phyloP scores from a whole-genome alignment of 2,329 filamentous ascomycete genomes.

The Laburnicola sp. region DNA sequence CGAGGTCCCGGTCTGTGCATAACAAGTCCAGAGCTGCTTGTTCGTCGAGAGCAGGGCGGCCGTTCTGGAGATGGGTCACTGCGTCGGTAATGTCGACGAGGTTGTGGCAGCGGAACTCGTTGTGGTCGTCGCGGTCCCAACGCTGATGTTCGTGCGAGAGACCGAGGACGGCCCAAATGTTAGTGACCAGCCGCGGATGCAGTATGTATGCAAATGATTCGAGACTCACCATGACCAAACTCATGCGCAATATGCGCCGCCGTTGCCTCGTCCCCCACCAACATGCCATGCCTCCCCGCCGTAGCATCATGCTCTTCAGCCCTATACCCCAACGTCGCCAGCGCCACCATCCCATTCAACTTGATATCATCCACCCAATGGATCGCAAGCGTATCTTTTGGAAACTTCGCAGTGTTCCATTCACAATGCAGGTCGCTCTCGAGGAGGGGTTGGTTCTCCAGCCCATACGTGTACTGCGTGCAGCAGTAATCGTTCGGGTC shows the following conservation, averaged over 20 bases:
- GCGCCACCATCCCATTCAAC: not conserved
- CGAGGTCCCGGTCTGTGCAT: not conserved
- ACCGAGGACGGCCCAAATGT: constrained; percentile 5
- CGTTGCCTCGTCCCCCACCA: not conserved
- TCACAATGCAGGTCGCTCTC: not conserved
- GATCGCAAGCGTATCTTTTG: not conserved
- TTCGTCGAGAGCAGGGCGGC: not conserved
- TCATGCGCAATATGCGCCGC: not conserved
- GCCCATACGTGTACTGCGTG: not conserved
- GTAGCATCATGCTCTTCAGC: not conserved
- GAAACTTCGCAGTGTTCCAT: not conserved
- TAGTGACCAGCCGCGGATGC: not conserved
- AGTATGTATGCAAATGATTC: not conserved
- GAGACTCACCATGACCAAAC: not conserved
- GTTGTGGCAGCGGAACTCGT: not conserved
- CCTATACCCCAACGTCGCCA: not conserved
- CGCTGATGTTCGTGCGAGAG: constrained; percentile 11
- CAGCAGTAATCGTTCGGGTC: not conserved
- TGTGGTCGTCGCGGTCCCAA: constrained; percentile 5
- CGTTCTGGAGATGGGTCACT: not conserved
- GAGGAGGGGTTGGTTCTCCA: not conserved
- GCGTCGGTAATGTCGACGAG: not conserved
- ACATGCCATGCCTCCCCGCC: not conserved
- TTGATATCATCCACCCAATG: not conserved
- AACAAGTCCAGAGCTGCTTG: not conserved